A percentile compares a stretch with the other conserved stretches of the same genome.
phyloP scores from a whole-genome alignment of 176 grass and related monocot species.

The Stipa capillata region DNA sequence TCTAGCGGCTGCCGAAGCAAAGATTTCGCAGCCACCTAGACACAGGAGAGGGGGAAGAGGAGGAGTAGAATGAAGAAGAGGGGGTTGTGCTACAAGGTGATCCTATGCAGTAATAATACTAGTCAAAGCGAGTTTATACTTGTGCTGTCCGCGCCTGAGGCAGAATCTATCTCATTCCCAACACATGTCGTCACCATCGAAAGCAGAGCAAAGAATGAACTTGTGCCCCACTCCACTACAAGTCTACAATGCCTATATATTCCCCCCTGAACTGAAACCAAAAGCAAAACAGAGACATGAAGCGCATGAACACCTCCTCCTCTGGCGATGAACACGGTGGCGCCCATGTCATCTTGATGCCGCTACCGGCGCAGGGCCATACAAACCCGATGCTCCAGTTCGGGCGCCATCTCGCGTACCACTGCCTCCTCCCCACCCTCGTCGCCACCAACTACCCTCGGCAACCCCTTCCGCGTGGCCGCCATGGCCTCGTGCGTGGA shows the following conservation, averaged over 20 bases:
- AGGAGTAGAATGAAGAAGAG: too few species aligned
- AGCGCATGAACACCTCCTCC: neutral
- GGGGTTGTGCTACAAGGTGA: too few species aligned
- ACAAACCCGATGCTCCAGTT: constrained; percentile 25
- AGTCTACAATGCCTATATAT: neutral
- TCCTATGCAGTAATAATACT: too few species aligned
- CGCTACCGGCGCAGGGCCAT: constrained; percentile 13
- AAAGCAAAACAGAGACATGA: neutral
- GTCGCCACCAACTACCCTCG: neutral
- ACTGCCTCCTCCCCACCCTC: constrained; percentile 9
- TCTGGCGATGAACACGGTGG: neutral
- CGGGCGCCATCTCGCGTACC: constrained; percentile 10
- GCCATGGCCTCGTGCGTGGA: neutral
- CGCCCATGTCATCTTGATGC: neutral
- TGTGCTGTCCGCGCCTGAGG: too few species aligned
- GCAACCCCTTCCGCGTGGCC: neutral
- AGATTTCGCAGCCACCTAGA: too few species aligned
- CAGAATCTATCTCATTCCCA: too few species aligned
- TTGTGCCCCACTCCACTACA: neutral
- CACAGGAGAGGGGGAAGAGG: too few species aligned
- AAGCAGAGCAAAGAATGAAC: neutral
- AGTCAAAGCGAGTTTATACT: too few species aligned
- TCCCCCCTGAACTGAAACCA: too few species aligned
- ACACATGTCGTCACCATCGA: too few species aligned
- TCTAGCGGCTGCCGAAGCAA: too few species aligned